Evolutionary conservation across 768 basidiomycete genomes (phyloP).

Genomic region (Lentinula raphanica): DNA sequence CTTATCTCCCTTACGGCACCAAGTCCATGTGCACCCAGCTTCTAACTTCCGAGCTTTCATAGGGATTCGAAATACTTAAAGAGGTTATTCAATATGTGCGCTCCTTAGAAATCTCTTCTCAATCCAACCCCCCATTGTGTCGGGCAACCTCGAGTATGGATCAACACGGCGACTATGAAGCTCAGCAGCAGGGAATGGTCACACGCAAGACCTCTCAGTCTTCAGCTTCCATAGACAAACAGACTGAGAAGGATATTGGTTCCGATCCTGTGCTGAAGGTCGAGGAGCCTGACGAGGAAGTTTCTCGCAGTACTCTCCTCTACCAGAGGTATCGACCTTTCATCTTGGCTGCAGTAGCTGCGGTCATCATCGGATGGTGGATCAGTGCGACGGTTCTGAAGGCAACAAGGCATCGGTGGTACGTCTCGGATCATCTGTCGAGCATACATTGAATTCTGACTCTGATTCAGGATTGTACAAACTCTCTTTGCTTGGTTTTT

Average conservation of each 20-base stretch:
- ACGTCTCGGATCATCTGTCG: no score
- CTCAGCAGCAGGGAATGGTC: background rate
- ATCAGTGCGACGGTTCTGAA: conserved; percentile 65
- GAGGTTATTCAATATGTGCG: no score
- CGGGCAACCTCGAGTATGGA: background rate
- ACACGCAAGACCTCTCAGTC: background rate
- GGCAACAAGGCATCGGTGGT: conserved; percentile 75
- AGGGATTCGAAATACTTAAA: background rate
- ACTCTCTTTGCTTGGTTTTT: conserved; percentile 83
- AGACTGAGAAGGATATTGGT: background rate
- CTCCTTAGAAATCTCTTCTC: background rate
- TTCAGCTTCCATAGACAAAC: background rate
- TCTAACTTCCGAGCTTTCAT: background rate
- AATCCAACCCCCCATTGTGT: background rate
- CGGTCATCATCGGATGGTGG: conserved; percentile 81
- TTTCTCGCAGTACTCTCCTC: background rate
- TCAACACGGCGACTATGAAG: background rate
- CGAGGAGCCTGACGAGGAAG: conserved; percentile 10
- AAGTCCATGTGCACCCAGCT: background rate
- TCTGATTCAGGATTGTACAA: conserved; percentile 60
- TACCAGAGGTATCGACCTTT: conserved; percentile 31
- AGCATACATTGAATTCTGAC: no score
- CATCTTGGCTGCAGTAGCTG: conserved; percentile 47
- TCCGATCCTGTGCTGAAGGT: background rate
- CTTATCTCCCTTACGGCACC: background rate